These are phyloP conservation scores for Populus pruinosa DNA, from an alignment of 345 rosid species.

Conservation along the genomic window DNA sequence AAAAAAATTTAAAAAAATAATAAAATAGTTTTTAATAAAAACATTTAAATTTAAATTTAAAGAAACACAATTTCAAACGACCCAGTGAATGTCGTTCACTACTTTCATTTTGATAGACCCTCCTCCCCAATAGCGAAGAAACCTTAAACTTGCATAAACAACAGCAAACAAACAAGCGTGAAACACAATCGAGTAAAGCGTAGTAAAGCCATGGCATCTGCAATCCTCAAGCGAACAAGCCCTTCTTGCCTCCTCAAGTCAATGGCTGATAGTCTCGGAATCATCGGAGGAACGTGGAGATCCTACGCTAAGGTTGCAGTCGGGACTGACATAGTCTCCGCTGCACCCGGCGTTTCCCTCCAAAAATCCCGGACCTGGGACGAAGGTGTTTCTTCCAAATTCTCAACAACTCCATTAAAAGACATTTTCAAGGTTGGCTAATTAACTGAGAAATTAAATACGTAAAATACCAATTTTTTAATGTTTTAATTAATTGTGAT, in stretches of 20 bases:
- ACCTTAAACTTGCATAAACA: not conserved
- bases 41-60: too few relatives aligned
- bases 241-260: slow-evolving; percentile 30
- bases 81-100: too few relatives aligned
- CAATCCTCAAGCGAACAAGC: slow-evolving; percentile 42
- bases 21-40: too few relatives aligned
- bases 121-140: too few relatives aligned
- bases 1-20: too few relatives aligned
- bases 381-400: slow-evolving; percentile 75
- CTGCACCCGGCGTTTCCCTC: slow-evolving; percentile 67
- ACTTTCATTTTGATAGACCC: too few relatives aligned
- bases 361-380: slow-evolving; percentile 91
- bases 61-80: too few relatives aligned
- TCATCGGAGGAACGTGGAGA: slow-evolving; percentile 35
- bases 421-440: slow-evolving; percentile 66
- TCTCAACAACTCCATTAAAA: slow-evolving; percentile 63
- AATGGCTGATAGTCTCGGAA: slow-evolving; percentile 21
- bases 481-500: not conserved
- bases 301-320: slow-evolving; percentile 58
- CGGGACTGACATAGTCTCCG: slow-evolving; percentile 61
- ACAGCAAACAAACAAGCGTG: too few relatives aligned
- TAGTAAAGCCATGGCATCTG: slow-evolving; percentile 47
- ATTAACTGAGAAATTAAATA: too few relatives aligned
- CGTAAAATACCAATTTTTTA: too few relatives aligned
- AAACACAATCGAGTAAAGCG: not conserved